Conservation (phyloP, 192 early-diverging fungal species). For the Coemansia interrupta region DNA sequence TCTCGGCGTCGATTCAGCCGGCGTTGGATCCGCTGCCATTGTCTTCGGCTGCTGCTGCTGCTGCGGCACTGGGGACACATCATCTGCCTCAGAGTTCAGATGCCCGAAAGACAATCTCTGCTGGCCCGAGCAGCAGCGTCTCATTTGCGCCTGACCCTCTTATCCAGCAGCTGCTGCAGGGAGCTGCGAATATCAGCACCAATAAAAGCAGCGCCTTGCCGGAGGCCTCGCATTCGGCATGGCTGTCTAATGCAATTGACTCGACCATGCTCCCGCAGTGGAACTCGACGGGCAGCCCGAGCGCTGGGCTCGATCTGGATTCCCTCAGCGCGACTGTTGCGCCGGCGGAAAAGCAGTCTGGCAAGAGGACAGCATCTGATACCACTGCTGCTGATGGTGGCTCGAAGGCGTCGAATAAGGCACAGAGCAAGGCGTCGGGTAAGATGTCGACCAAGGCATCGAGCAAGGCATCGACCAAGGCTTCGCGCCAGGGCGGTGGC, state of each 20-base stretch:
- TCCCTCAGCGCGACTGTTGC: background rate
- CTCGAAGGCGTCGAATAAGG: too few species aligned
- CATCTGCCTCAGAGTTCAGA: too few species aligned
- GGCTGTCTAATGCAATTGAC: constrained; percentile 16
- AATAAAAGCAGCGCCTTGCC: background rate
- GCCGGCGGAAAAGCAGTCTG: background rate
- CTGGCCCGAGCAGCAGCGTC: background rate
- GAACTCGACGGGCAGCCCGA: constrained; percentile 1
- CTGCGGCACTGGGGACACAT: background rate
- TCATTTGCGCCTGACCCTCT: constrained; percentile 30
- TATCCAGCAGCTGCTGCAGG: constrained; percentile 38
- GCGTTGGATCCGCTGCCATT: too few species aligned
- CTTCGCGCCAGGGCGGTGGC: too few species aligned
- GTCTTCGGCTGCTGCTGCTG: background rate
- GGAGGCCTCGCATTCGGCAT: constrained; percentile 10
- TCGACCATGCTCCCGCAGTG: constrained; percentile 20
- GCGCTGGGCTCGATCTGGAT: background rate
- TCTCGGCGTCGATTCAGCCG: background rate
- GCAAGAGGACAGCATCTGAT: constrained; percentile 1
- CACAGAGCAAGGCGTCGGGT: too few species aligned
- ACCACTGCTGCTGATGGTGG: background rate
- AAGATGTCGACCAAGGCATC: too few species aligned
- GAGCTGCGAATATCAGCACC: constrained; percentile 20
- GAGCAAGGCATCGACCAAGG: too few species aligned
- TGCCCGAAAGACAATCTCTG: background rate